Conservation (phyloP, 1,284 basidiomycete species). For the Chalciporus sp. region DNA sequence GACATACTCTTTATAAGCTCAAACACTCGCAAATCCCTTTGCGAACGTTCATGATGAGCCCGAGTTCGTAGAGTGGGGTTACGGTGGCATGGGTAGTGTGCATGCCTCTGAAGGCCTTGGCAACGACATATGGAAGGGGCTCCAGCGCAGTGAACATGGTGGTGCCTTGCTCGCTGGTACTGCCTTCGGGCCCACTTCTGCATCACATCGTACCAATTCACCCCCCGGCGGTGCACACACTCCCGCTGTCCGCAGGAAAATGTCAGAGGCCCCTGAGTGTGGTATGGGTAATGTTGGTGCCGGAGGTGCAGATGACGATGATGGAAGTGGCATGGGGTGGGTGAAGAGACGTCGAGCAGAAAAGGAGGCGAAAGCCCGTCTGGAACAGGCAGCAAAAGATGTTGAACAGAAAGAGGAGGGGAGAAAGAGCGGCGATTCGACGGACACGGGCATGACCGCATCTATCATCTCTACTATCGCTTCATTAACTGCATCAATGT, state of each 20-base stretch:
- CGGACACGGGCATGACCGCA: constrained; percentile 23
- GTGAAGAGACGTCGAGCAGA: constrained; percentile 59
- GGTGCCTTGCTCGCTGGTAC: constrained; percentile 25
- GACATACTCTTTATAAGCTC: constrained; percentile 6
- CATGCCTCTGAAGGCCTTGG: constrained; percentile 33
- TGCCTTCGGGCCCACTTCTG: constrained; percentile 1
- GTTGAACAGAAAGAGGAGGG: constrained; percentile 20
- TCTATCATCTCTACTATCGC: constrained; percentile 30
- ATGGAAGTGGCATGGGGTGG: constrained; percentile 78
- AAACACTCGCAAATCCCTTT: constrained; percentile 48
- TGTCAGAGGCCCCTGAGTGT: constrained; percentile 23
- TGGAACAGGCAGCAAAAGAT: constrained; percentile 37
- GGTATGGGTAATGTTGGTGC: constrained; percentile 28
- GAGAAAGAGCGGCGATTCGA: constrained; percentile 27
- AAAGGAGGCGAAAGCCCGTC: constrained; percentile 43
- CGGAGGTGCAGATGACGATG: constrained; percentile 50
- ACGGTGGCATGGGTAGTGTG: constrained; percentile 81
- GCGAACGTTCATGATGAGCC: constrained; percentile 59
- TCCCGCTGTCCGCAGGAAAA: constrained; percentile 16
- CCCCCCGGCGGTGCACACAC: not conserved
- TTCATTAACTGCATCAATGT: constrained; percentile 28
- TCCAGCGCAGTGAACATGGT: constrained; percentile 32
- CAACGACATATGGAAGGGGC: constrained; percentile 33
- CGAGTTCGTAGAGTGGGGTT: constrained; percentile 85
- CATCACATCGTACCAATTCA: not conserved